These are phyloP conservation scores for Colletotrichum endophyticum DNA, from an alignment of 2,329 filamentous ascomycete genomes.

Conservation along the genomic window DNA sequence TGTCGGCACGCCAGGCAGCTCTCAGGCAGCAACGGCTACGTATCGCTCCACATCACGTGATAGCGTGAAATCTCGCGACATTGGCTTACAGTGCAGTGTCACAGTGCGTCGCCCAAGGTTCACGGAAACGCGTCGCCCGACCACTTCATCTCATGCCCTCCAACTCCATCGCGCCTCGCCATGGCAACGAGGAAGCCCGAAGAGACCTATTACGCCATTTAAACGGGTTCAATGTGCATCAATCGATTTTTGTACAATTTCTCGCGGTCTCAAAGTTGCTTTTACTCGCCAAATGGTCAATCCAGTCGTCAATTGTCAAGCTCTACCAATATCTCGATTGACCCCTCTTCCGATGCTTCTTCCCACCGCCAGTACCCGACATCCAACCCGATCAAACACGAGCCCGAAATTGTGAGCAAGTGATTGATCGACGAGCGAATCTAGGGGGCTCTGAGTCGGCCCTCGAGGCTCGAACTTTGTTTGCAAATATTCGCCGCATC, in stretches of 20 bases:
- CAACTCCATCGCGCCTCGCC: conserved; percentile 26
- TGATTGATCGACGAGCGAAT: conserved; percentile 5
- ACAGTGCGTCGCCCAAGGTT: conserved; percentile 25
- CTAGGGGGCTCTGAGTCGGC: conserved; percentile 1
- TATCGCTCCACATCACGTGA: conserved; percentile 39
- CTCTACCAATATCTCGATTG: conserved; percentile 3
- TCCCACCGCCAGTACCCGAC: neutral
- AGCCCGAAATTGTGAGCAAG: neutral
- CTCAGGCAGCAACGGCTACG: conserved; percentile 10
- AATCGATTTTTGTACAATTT: conserved; percentile 28
- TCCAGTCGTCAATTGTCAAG: neutral
- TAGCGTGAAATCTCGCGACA: conserved; percentile 46
- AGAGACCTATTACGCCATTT: conserved; percentile 13
- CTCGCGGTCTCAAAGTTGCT: neutral
- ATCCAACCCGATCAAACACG: conserved; percentile 1
- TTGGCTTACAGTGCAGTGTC: conserved; percentile 23
- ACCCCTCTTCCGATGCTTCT: neutral
- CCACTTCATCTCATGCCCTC: conserved; percentile 24
- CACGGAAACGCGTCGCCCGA: conserved; percentile 47
- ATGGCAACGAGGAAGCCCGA: conserved; percentile 31
- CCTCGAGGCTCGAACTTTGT: conserved; percentile 9
- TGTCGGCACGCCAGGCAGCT: neutral
- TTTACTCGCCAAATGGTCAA: conserved; percentile 16
- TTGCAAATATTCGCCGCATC: conserved; percentile 11
- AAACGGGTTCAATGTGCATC: neutral